Conservation (phyloP, 331 rosid species). For the Phaseolus coccineus region DNA sequence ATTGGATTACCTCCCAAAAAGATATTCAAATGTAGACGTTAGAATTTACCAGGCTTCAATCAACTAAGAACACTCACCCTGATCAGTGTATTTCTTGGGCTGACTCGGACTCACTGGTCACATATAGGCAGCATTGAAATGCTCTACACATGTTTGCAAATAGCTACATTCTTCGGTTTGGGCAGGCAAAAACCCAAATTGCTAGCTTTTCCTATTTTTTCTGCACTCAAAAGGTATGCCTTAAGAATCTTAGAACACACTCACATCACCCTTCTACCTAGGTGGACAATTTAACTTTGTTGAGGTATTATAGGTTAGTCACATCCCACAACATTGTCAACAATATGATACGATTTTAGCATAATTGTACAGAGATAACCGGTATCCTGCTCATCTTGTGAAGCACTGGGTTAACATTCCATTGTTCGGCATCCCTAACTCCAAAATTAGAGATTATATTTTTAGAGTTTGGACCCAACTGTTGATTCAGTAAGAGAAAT, state of each 20-base stretch:
- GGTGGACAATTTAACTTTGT: slow-evolving; percentile 30
- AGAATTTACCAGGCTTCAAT: slow-evolving; percentile 18
- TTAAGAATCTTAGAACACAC: not conserved
- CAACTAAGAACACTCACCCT: not conserved
- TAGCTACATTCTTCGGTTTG: not conserved
- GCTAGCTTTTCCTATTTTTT: not conserved
- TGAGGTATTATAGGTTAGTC: not conserved
- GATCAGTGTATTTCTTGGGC: slow-evolving; percentile 7
- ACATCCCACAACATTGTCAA: slow-evolving; percentile 15
- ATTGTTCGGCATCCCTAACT: not conserved
- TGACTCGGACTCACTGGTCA: not conserved
- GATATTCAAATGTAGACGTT: slow-evolving; percentile 7
- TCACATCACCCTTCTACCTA: slow-evolving; percentile 13
- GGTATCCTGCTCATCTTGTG: not conserved
- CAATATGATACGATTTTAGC: slow-evolving; percentile 14
- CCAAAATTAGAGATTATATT: not conserved
- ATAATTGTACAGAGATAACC: not conserved
- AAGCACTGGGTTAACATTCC: not conserved
- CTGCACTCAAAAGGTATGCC: not conserved
- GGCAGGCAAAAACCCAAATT: not conserved
- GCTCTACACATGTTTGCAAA: not conserved
- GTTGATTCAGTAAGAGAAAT: slow-evolving; percentile 17
- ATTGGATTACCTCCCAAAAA: slow-evolving; percentile 21
- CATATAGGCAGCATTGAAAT: not conserved
- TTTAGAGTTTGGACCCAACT: not conserved